Evolutionary conservation across 2,329 filamentous ascomycete genomes (phyloP), one percentile per base, ranked within the genome.

Genomic region (Penicillium sp.): DNA sequence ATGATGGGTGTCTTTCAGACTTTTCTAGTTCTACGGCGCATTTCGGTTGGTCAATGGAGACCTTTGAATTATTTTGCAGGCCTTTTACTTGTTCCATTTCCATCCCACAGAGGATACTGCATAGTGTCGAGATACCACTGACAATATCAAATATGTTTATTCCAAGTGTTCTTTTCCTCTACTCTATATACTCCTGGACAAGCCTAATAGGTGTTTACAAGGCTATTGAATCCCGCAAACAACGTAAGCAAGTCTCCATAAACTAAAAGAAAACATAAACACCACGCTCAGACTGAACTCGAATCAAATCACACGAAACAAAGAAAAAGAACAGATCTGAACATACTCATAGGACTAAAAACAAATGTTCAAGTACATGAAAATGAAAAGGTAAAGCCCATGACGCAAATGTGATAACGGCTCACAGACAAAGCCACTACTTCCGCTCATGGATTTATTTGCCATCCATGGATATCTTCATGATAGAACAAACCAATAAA

Each of bases 221-320:
- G 52, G 24, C 38, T 20, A n/a, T 50, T 31, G 13, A 37, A 26
- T 50, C 31, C n/a, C 45, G 18, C 31, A 13, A 50, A 31, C 16
- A 16, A 20, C 10, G 24, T 10, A 42, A 38, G 32, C 20, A 50
- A 32, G 24, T 31, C 14, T 44, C 52, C 18, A 18, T 34, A 22
- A 37, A 31, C 31, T 49, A 35, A 38, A 52, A 54, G 18, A 40
- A 47, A 39, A 37, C 32, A 50, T n/a, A 54, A 54, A 54, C 52
- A 54, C 38, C 52, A 42, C 45, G 52, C 52, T 43, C 18, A 42
- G 31, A 29, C 18, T 34, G 22, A 29, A 50, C 9, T 42, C n/a
- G 24, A 54, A 37, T 43, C 26, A 49, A 49, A 54, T 45, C 50
- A 46, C 43, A 55, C 32, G 18, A 31, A 50, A n/a, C n/a, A 44